Evolutionary conservation across 805 yeast genomes (phyloP).

Genomic region (Yamadazyma paraphyllophila): DNA sequence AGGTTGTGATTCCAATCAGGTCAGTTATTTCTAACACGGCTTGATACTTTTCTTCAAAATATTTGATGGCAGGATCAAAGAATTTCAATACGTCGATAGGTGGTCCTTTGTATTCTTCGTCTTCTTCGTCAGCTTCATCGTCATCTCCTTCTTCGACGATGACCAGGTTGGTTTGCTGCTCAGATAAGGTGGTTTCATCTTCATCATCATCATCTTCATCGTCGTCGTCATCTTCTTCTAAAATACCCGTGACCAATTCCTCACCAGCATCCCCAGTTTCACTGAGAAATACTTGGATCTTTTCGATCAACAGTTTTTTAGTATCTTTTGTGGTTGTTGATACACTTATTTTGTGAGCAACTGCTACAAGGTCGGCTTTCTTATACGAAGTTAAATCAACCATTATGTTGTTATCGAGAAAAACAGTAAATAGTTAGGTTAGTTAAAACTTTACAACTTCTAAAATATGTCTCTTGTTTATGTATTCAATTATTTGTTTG

Average conservation of each 20-base stretch:
- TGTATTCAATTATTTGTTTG: not conserved
- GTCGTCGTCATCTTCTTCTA: conserved; percentile 22
- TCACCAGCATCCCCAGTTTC: conserved; percentile 24
- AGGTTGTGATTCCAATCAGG: conserved; percentile 31
- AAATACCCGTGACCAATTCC: conserved; percentile 11
- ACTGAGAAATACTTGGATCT: conserved; percentile 28
- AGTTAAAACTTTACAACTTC: not conserved
- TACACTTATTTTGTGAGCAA: conserved; percentile 34
- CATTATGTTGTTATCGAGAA: conserved; percentile 19
- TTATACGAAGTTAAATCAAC: conserved; percentile 33
- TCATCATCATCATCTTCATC: conserved; percentile 25
- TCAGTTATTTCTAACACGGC: conserved; percentile 33
- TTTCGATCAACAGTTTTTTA: conserved; percentile 40
- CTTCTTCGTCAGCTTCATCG: conserved; percentile 29
- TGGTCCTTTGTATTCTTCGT: conserved; percentile 37
- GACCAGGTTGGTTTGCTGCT: not conserved
- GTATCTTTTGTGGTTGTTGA: conserved; percentile 38
- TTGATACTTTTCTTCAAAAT: conserved; percentile 23
- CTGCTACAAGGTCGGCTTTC: conserved; percentile 40
- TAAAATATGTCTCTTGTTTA: not conserved
- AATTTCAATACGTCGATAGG: conserved; percentile 38
- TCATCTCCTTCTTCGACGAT: conserved; percentile 18
- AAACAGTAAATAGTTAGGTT: not conserved
- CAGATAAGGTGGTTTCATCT: conserved; percentile 12
- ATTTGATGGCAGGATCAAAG: conserved; percentile 37